Base-by-base conservation (phyloP, 225 moss, liverwort and hornwort species). In the Straminergon stramineum region DNA sequence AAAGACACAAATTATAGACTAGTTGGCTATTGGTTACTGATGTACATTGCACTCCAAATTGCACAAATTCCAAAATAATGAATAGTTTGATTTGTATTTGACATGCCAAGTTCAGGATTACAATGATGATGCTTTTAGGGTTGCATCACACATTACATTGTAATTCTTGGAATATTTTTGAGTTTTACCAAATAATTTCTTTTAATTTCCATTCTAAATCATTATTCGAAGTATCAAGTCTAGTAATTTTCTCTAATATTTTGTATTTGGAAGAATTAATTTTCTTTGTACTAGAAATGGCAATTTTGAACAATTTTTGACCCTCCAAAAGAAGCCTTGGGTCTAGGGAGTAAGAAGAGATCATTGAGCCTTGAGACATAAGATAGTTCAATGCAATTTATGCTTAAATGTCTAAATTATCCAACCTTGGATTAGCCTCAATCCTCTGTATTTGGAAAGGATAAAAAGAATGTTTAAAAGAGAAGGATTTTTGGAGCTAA, bases 111-210 rank as follows among this genome's bases (percentile, higher is more conserved):
- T 16, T 65, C 9, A 4, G 0, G 2, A 34, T 0, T 66, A 4
- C 5, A 10, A 10, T 66, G 34, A 3, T 10, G 4, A 66, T 66
- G 34, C 17, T 18, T 10, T 17, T 69, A n/a, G 22, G n/a, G 13
- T 1, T 2, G 4, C 21, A n/a, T 22, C 1, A 69, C 2, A 68
- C 1, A 37, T 2, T 67, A 2, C 17, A 9, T 3, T 19, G 0
- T 10, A 67, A 6, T 67, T 3, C 20, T 6, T 1, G 2, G 11
- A 11, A 67, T 20, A 14, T 19, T 35, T 35, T 35, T 35, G 19
- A 39, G 5, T 39, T 69, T 39, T 14, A 14, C 0, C 2, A 23
- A 3, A 39, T n/a, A 63, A 7, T 62, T 62, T 62, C 13, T 5
- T 62, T 11, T 28, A 13, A 22, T n/a, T n/a, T 4, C 2, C 1